These are phyloP conservation scores for Podospora didyma DNA, from an alignment of 495 filamentous ascomycete genomes.

Conservation along the genomic window DNA sequence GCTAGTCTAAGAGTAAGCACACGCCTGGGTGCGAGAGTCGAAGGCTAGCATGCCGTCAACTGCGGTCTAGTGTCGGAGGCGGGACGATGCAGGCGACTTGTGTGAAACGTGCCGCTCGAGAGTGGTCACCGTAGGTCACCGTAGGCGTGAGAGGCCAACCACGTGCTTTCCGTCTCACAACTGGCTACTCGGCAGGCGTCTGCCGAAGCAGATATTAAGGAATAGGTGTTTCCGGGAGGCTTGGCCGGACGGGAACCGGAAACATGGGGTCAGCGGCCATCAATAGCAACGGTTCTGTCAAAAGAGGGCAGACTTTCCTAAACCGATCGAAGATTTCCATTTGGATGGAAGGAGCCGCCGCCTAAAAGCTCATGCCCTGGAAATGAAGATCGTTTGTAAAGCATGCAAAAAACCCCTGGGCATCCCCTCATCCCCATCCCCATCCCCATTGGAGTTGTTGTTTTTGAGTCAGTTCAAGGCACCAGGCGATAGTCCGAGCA, in stretches of 20 bases:
- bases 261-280: neutral
- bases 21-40: neutral
- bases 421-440: neutral
- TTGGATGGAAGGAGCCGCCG: neutral
- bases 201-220: slow-evolving; percentile 1
- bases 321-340: neutral
- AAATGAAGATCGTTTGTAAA: neutral
- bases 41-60: neutral
- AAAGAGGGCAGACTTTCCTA: neutral
- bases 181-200: neutral
- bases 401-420: neutral
- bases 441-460: neutral
- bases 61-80: neutral
- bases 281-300: neutral
- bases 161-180: neutral
- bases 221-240: slow-evolving; percentile 1
- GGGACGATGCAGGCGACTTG: neutral
- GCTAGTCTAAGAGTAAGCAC: neutral
- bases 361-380: neutral
- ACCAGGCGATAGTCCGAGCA: neutral
- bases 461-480: neutral
- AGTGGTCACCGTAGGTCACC: neutral
- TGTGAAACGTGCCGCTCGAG: neutral
- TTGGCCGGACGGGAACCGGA: neutral
- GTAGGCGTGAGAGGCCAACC: neutral